Evolutionary conservation across 208 protist genomes (phyloP), one percentile per base, ranked within the genome.

Genomic region (Trypanosoma scelopori): DNA sequence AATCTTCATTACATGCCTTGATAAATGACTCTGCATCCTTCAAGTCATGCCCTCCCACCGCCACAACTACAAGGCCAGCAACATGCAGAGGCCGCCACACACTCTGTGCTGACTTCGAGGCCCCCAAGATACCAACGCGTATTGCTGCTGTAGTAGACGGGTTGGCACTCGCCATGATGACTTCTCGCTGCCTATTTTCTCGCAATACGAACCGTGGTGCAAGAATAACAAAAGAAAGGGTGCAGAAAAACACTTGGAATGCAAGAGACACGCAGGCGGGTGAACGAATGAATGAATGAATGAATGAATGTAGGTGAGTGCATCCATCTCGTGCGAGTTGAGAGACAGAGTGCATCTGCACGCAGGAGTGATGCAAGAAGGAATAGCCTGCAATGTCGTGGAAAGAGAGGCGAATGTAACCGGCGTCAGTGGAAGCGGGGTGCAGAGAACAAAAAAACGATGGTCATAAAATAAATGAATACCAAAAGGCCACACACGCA

Each of bases 101-200:
- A 32, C 49, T 27, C 48, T 18, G 51, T 30, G 53, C 53, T n/a
- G 49, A 7, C 0, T 13, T 23, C 12, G 52, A 46, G 13, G n/a
- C 42, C 0, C 65, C 65, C 0, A 70, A 35, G 49, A 70, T 37
- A 23, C 65, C 65, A 18, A 70, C 52, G 22, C 61, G 49, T 23
- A 37, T 16, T 23, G 35, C 16, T 3, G 16, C 16, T 11, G 32
- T 16, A 22, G 45, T 49, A 3, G 45, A 49, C 20, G 13, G 6
- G 4, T 12, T 12, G 20, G 20, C 20, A 49, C 20, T 13, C 13
- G 15, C 5, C 20, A 49, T 13, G 9, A 9, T 3, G 32, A 37
- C 30, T 27, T 52, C 27, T 52, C 27, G 27, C 12, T 52, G 22
- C 22, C 22, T 42, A 1, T 43, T 57, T 43, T 57, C 7, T 39